A percentile compares a stretch with the other conserved stretches of the same genome.
Evolutionary conservation across 352 stramenopile genomes (phyloP).

Genomic region (Pythium phragmiticola): DNA sequence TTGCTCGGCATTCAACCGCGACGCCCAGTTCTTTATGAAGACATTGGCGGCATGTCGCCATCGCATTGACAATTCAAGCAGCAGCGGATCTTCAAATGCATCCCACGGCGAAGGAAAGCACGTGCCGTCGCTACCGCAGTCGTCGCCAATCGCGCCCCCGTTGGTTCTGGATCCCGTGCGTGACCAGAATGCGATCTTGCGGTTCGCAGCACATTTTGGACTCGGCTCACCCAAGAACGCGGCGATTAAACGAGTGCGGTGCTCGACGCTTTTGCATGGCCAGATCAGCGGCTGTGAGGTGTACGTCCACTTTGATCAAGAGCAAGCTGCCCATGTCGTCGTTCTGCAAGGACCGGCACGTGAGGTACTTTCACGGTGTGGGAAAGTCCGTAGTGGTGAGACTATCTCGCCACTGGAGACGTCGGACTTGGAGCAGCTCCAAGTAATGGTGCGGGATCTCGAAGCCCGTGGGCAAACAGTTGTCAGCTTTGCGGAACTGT

Average conservation of each 20-base stretch:
- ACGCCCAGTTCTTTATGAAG: conserved; percentile 42
- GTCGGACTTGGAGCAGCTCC: conserved; percentile 37
- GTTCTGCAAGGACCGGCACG: conserved; percentile 43
- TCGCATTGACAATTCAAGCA: conserved; percentile 25
- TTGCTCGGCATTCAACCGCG: conserved; percentile 33
- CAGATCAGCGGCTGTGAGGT: conserved; percentile 53
- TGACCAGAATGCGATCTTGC: conserved; percentile 46
- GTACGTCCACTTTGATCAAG: conserved; percentile 58
- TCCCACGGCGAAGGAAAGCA: conserved; percentile 8
- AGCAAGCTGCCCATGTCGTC: conserved; percentile 47
- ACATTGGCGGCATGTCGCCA: conserved; percentile 44
- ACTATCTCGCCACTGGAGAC: conserved; percentile 37
- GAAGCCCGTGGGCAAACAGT: conserved; percentile 47
- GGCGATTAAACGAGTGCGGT: conserved; percentile 33
- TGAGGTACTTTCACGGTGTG: conserved; percentile 51
- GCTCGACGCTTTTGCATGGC: conserved; percentile 41
- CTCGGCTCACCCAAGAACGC: conserved; percentile 31
- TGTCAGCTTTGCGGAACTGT: conserved; percentile 52
- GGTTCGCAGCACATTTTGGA: conserved; percentile 46
- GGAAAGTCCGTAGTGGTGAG: conserved; percentile 36
- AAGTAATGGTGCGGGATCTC: conserved; percentile 47
- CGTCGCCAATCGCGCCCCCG: conserved; percentile 39
- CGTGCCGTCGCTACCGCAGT: conserved; percentile 36
- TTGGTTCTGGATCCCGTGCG: conserved; percentile 43
- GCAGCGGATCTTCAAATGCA: background rate